Conservation (phyloP, 2,329 filamentous ascomycete species). For the Epichloe amarillans region DNA sequence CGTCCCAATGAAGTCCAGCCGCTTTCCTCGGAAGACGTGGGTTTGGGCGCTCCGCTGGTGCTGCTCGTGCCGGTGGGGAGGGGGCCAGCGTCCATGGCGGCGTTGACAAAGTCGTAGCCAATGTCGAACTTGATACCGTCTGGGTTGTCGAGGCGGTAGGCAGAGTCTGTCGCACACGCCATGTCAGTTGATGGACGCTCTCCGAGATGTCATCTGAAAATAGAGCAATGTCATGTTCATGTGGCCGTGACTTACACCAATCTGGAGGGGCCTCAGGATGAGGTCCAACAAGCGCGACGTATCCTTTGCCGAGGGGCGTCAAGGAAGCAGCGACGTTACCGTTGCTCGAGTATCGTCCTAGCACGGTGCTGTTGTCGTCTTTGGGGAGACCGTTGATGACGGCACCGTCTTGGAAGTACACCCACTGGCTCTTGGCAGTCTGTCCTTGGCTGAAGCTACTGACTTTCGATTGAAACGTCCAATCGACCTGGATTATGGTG, state of each 20-base stretch:
- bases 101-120: slow-evolving; percentile 12
- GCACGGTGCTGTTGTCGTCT: slow-evolving; percentile 3
- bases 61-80: background rate
- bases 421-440: slow-evolving; percentile 9
- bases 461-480: slow-evolving; percentile 9
- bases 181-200: background rate
- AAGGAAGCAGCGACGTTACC: slow-evolving; percentile 13
- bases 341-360: slow-evolving; percentile 12
- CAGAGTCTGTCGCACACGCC: slow-evolving; percentile 1
- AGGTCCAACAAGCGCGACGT: slow-evolving; percentile 13
- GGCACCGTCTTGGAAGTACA: slow-evolving; percentile 16
- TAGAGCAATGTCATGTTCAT: background rate
- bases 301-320: slow-evolving; percentile 11
- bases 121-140: slow-evolving; percentile 12
- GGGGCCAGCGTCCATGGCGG: slow-evolving; percentile 6
- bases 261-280: slow-evolving; percentile 13
- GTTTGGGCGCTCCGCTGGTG: background rate
- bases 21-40: slow-evolving; percentile 1
- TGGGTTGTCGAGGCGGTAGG: slow-evolving; percentile 9
- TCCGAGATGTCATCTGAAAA: background rate
- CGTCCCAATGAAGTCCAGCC: background rate
- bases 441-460: slow-evolving; percentile 2
- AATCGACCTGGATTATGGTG: slow-evolving; percentile 14
- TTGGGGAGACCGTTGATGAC: slow-evolving; percentile 7
- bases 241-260: slow-evolving; percentile 12